Evolutionary conservation across 176 grass and related monocot species (phyloP).

Genomic region (Panicum miliaceum): DNA sequence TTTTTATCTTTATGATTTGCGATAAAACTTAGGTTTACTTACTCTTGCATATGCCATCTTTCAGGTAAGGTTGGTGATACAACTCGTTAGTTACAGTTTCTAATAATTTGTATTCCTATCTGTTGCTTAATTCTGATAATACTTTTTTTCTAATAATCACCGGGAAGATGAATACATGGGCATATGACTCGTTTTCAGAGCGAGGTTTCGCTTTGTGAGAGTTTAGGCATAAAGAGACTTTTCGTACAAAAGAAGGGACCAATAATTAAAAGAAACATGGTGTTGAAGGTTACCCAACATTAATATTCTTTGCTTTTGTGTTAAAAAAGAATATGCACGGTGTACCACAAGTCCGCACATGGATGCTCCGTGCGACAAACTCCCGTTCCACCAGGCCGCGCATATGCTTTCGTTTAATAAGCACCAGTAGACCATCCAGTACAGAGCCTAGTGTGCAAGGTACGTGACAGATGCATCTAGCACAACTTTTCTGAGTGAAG

Average conservation of each 20-base stretch:
- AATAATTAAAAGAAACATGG: not conserved
- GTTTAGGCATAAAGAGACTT: not conserved
- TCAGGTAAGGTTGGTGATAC: no score
- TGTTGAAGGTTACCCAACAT: not conserved
- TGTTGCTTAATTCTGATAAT: no score
- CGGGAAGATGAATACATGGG: no score
- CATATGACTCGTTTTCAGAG: not conserved
- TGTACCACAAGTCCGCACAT: not conserved
- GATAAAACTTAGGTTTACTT: not conserved
- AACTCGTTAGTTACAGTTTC: no score
- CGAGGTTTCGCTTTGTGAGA: not conserved
- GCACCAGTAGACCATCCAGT: not conserved
- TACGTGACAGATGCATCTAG: not conserved
- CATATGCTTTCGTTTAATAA: not conserved
- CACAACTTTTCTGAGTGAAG: no score
- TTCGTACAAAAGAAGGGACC: not conserved
- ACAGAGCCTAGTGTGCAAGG: not conserved
- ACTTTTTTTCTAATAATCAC: no score
- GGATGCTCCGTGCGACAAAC: not conserved
- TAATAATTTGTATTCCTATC: no score
- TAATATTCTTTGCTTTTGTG: not conserved
- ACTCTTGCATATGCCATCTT: not conserved
- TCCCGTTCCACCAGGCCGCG: not conserved
- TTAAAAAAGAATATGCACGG: not conserved
- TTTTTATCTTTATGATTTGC: not conserved